Evolutionary conservation across 2,329 filamentous ascomycete species (phyloP).

Genomic region (Biscogniauxia marginata): DNA sequence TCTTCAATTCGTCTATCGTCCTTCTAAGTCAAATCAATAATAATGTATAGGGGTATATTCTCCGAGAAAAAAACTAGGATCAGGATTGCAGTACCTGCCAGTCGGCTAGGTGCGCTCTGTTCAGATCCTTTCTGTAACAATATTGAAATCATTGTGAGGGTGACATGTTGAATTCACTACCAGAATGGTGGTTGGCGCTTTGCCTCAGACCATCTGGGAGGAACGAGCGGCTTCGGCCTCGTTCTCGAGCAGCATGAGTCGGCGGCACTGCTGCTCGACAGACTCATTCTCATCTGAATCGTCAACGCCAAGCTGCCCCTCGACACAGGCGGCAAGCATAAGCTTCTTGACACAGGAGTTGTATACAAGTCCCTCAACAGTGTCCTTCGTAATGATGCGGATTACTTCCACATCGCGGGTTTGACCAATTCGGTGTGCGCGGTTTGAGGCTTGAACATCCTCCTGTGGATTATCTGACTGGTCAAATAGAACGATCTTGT

Average conservation of each 20-base stretch:
- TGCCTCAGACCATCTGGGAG: not conserved
- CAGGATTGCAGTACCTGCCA: no score
- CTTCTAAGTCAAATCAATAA: no score
- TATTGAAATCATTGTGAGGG: no score
- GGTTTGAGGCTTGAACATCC: slow-evolving; percentile 96
- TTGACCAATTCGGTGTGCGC: slow-evolving; percentile 92
- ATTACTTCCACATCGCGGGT: slow-evolving; percentile 88
- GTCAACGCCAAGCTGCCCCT: slow-evolving; percentile 63
- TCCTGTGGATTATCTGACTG: slow-evolving; percentile 97
- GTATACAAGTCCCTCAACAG: slow-evolving; percentile 92
- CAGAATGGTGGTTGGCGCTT: not conserved
- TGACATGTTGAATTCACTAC: no score
- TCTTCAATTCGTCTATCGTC: no score
- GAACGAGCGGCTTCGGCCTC: slow-evolving; percentile 8
- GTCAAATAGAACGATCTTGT: slow-evolving; percentile 98
- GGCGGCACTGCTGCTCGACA: slow-evolving; percentile 33
- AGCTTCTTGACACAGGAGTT: slow-evolving; percentile 90
- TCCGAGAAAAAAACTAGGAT: no score
- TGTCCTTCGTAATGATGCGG: slow-evolving; percentile 73
- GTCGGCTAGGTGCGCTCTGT: no score
- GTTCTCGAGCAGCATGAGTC: slow-evolving; percentile 32
- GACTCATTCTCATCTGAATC: slow-evolving; percentile 41
- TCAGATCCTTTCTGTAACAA: no score
- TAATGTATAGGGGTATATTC: no score
- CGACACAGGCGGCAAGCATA: slow-evolving; percentile 63